Base-by-base conservation (phyloP, 208 protist species). In the Balamuthia mandrillaris region DNA sequence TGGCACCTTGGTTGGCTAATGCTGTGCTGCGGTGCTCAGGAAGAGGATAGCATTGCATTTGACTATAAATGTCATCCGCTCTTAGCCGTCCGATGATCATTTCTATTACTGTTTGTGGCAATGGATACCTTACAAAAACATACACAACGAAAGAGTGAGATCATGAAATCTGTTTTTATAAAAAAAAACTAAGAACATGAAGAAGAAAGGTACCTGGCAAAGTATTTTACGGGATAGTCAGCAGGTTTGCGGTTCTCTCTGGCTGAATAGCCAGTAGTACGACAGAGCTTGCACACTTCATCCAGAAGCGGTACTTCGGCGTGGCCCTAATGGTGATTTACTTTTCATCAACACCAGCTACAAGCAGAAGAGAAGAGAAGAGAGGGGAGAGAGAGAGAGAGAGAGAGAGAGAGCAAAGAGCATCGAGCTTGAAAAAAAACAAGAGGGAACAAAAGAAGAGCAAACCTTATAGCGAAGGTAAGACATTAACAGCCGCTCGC, bases 61-160 rank as follows among this genome's bases (percentile, higher is more conserved):
- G 96, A 47, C 96, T 90, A 88, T 99, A 99, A 63, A 99, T 93
- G 86, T 99, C 97, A 86, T 99, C 97, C 0, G 93, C 95, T 35
- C 96, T 90, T 9, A 98, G 89, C 54, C 96, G 92, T 12, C 93
- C 96, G 33, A 99, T 87, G 35, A 99, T 88, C 85, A 97, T 95
- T 18, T 85, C 86, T 9, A 99, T 47, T 3, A 95, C 31, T 4
- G 61, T 16, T 2, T 27, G 2, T 18, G 61, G 61, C 3, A 92
- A 27, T 9, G 39, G 56, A 24, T 89, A 66, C 18, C 84, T 86
- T 27, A 81, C 24, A 39, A 16, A n/a, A 29, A 3, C 7, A 5
- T n/a, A 60, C 52, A 44, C 3, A 54, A 44, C 3, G 18, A 21
- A 37, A n/a, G 41, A 58, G 14, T 31, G 18, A 56, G 49, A 56